phyloP scores from a whole-genome alignment of 305 asterid genomes.

The Fraxinus dipetala region DNA sequence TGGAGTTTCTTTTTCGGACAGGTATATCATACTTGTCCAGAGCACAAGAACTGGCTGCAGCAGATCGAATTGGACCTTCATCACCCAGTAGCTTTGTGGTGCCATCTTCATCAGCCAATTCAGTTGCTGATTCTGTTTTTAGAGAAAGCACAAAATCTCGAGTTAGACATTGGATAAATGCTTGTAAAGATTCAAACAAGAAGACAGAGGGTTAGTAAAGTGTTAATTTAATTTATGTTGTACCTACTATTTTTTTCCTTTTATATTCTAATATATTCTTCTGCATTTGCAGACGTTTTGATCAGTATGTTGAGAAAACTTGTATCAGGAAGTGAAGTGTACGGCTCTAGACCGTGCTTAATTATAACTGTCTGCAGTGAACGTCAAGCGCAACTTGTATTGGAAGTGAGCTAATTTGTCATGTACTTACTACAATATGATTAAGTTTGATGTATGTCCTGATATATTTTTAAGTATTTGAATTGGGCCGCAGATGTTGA shows the following conservation, averaged over 20 bases:
- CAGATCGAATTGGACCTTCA: conserved; percentile 44
- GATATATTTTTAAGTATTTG: conserved; percentile 23
- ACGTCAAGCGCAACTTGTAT: conserved; percentile 68
- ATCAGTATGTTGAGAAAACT: conserved; percentile 63
- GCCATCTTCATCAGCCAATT: conserved; percentile 42
- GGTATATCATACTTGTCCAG: conserved; percentile 91
- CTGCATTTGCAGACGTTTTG: conserved; percentile 54
- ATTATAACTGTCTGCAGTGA: conserved; percentile 74
- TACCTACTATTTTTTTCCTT: conserved; percentile 14
- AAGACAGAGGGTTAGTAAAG: conserved; percentile 60
- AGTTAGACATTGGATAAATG: conserved; percentile 65
- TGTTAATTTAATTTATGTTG: conserved; percentile 12
- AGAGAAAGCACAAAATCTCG: conserved; percentile 65
- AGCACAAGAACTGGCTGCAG: conserved; percentile 69
- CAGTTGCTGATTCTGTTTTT: conserved; percentile 84
- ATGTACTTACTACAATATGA: conserved; percentile 11
- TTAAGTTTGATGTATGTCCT: conserved; percentile 12
- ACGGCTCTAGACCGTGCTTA: conserved; percentile 81
- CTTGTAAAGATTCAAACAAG: conserved; percentile 44
- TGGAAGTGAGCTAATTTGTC: conserved; percentile 49
- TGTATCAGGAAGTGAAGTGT: conserved; percentile 55
- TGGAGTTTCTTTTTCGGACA: conserved; percentile 29
- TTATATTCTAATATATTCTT: conserved; percentile 17
- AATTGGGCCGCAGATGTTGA: conserved; percentile 52
- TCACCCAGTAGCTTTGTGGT: conserved; percentile 24